Conservation (phyloP, 331 rosid species). For the Pyracantha coccinea region DNA sequence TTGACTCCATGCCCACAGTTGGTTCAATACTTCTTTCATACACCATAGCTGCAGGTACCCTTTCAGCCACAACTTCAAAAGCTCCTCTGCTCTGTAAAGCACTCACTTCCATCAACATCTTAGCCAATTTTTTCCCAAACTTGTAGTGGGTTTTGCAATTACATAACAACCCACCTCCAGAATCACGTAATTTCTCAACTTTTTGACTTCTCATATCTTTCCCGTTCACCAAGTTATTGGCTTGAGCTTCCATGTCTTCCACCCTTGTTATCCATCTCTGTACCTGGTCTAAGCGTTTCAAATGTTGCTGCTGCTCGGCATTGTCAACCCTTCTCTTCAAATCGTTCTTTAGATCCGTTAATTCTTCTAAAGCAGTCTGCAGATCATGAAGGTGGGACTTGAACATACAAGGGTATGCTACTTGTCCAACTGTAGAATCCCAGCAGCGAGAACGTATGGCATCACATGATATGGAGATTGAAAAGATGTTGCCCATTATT, state of each 20-base stretch:
- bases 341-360: not conserved
- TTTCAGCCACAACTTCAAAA: not conserved
- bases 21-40: not conserved
- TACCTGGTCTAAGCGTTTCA: not conserved
- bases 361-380: not conserved
- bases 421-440: not conserved
- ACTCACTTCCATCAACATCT: not conserved
- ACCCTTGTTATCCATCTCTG: conserved; percentile 7
- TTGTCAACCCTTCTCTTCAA: not conserved
- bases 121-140: not conserved
- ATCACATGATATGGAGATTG: not conserved
- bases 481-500: not conserved
- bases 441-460: not conserved
- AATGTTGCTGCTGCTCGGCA: not conserved
- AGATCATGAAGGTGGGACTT: not conserved
- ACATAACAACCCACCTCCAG: not conserved
- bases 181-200: not conserved
- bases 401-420: not conserved
- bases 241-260: conserved; percentile 3
- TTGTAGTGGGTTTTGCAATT: not conserved
- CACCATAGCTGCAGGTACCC: not conserved
- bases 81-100: not conserved
- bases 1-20: not conserved
- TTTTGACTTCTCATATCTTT: not conserved
- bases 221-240: not conserved